Evolutionary conservation across 2,329 filamentous ascomycete species (phyloP).

Genomic region (Cladobotryum protrusum): DNA sequence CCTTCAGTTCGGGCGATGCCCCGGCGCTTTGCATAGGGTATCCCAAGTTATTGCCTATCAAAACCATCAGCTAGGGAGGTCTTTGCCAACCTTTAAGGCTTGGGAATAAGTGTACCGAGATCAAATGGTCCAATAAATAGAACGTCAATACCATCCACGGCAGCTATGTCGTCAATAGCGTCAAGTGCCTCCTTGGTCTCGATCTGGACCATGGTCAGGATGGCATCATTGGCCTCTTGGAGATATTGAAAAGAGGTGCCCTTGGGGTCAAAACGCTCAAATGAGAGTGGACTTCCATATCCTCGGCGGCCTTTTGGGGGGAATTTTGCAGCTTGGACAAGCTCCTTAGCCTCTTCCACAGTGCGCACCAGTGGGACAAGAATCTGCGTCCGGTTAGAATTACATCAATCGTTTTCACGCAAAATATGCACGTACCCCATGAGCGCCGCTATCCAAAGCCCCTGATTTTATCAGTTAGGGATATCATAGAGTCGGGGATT

Average conservation of each 20-base stretch:
- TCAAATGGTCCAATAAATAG: slow-evolving; percentile 63
- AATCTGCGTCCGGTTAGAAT: slow-evolving; percentile 24
- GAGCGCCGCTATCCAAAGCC: slow-evolving; percentile 45
- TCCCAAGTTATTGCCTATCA: slow-evolving; percentile 50
- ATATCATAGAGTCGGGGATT: too few relatives aligned
- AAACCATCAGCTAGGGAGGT: slow-evolving; percentile 1
- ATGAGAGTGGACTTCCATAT: slow-evolving; percentile 43
- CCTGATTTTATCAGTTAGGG: slow-evolving; percentile 20
- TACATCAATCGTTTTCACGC: neutral
- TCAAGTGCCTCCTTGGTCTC: slow-evolving; percentile 59
- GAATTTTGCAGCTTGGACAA: slow-evolving; percentile 45
- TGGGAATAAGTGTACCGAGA: slow-evolving; percentile 35
- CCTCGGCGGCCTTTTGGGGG: slow-evolving; percentile 44
- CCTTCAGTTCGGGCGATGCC: slow-evolving; percentile 51
- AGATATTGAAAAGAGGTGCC: slow-evolving; percentile 43
- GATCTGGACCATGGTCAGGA: slow-evolving; percentile 62
- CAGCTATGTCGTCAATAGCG: slow-evolving; percentile 55
- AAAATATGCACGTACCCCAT: slow-evolving; percentile 36
- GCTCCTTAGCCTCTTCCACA: slow-evolving; percentile 37
- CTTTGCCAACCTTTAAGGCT: neutral
- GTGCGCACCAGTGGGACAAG: slow-evolving; percentile 41
- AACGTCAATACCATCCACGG: slow-evolving; percentile 54
- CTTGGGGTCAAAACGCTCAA: slow-evolving; percentile 36
- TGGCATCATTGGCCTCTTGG: slow-evolving; percentile 41
- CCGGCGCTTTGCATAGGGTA: slow-evolving; percentile 55